Conservation (phyloP, 2,329 filamentous ascomycete species). For the Colletotrichum lupini region DNA sequence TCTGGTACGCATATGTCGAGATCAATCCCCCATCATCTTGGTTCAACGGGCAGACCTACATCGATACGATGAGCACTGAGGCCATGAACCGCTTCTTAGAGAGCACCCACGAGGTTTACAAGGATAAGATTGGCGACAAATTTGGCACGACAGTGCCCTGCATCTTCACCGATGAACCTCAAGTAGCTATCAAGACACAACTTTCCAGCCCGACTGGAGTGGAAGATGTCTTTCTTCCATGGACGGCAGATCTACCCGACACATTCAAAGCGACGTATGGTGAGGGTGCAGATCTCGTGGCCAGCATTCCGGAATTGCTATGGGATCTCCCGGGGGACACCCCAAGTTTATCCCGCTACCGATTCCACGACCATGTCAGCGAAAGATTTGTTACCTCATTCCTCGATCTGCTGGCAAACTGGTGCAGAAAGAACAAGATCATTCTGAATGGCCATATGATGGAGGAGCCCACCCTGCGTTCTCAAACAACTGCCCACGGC, state of each 20-base stretch:
- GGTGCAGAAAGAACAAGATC: conserved; percentile 43
- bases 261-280: conserved; percentile 41
- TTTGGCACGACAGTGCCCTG: conserved; percentile 44
- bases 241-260: conserved; percentile 43
- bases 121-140: conserved; percentile 41
- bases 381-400: conserved; percentile 45
- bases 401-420: conserved; percentile 43
- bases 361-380: conserved; percentile 46
- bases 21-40: conserved; percentile 42
- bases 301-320: conserved; percentile 42
- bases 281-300: conserved; percentile 37
- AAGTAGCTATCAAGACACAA: conserved; percentile 45
- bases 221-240: conserved; percentile 44
- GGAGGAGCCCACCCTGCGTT: conserved; percentile 45
- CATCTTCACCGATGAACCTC: conserved; percentile 47
- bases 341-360: conserved; percentile 41
- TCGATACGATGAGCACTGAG: conserved; percentile 43
- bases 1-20: conserved; percentile 48
- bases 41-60: conserved; percentile 46
- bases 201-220: conserved; percentile 38
- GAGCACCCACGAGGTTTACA: conserved; percentile 45
- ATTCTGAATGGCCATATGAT: conserved; percentile 46
- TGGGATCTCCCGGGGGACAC: conserved; percentile 44
- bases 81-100: conserved; percentile 44
- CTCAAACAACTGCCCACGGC: conserved; percentile 44